These are phyloP conservation scores for Serendipita sp. DNA, from an alignment of 768 basidiomycete species.

Conservation along the genomic window DNA sequence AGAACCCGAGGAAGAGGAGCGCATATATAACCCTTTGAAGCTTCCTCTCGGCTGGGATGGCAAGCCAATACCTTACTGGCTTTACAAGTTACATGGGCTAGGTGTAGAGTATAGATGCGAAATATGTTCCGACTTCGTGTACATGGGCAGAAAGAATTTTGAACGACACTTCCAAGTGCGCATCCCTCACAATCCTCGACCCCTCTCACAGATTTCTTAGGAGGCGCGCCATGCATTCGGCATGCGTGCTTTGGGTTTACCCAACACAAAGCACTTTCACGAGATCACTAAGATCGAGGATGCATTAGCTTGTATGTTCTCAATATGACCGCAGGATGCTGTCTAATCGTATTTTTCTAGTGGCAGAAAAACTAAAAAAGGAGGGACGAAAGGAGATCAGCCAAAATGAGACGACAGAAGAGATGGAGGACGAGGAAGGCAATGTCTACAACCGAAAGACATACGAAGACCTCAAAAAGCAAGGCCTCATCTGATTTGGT, in stretches of 20 bases:
- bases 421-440: conserved; percentile 94
- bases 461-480: conserved; percentile 94
- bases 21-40: conserved; percentile 96
- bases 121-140: conserved; percentile 91
- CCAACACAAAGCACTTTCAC: conserved; percentile 98
- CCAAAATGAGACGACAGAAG: conserved; percentile 90
- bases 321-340: neutral
- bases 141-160: conserved; percentile 96
- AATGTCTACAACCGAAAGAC: conserved; percentile 98
- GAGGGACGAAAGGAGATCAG: conserved; percentile 93
- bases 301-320: conserved; percentile 69
- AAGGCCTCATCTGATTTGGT: conserved; percentile 49
- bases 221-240: conserved; percentile 96
- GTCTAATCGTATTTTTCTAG: conserved; percentile 23
- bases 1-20: conserved; percentile 89
- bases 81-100: conserved; percentile 93
- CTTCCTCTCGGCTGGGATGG: conserved; percentile 96
- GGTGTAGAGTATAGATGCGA: conserved; percentile 98
- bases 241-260: conserved; percentile 91
- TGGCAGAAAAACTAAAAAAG: conserved; percentile 92
- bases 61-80: conserved; percentile 97
- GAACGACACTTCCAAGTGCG: conserved; percentile 84
- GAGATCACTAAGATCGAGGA: conserved; percentile 97
- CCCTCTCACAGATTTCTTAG: conserved; percentile 23
- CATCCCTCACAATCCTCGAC: neutral